Evolutionary conservation across 768 basidiomycete genomes (phyloP).

Genomic region (Lactifluus piperatus): DNA sequence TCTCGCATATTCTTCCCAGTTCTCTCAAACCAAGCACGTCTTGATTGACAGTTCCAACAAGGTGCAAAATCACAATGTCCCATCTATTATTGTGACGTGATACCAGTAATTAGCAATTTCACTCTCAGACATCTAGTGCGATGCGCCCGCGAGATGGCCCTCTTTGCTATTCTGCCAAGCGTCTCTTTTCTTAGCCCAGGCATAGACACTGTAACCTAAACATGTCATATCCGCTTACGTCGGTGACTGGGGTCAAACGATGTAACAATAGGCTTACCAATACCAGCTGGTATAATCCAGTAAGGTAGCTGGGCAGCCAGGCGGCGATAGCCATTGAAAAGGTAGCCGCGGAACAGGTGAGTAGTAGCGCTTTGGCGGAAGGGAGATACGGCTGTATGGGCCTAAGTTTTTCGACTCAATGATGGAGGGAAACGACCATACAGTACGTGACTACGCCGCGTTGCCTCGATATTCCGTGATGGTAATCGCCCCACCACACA

Average conservation of each 20-base stretch:
- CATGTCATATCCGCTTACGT: neutral
- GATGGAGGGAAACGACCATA: slow-evolving; percentile 33
- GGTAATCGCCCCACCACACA: slow-evolving; percentile 81
- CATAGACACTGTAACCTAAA: slow-evolving; percentile 66
- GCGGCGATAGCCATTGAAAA: slow-evolving; percentile 78
- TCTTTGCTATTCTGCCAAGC: slow-evolving; percentile 65
- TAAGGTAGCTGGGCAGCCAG: slow-evolving; percentile 64
- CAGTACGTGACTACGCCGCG: slow-evolving; percentile 73
- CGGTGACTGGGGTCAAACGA: neutral
- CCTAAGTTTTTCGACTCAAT: neutral
- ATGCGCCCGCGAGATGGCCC: slow-evolving; percentile 45
- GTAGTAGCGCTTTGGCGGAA: slow-evolving; percentile 65
- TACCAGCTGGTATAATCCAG: slow-evolving; percentile 61
- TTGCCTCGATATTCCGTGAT: slow-evolving; percentile 46
- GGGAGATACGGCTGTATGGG: slow-evolving; percentile 58
- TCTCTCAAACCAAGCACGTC: neutral
- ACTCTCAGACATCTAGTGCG: slow-evolving; percentile 11
- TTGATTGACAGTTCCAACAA: neutral
- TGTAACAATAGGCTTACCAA: slow-evolving; percentile 44
- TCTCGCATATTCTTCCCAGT: neutral
- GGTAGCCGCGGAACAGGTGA: slow-evolving; percentile 57
- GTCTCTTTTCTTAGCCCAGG: slow-evolving; percentile 62
- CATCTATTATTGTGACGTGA: neutral
- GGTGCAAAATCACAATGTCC: neutral
- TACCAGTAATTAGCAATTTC: neutral